phyloP scores from a whole-genome alignment of 73 alveolate species.

The Paramecium octaurelia region DNA sequence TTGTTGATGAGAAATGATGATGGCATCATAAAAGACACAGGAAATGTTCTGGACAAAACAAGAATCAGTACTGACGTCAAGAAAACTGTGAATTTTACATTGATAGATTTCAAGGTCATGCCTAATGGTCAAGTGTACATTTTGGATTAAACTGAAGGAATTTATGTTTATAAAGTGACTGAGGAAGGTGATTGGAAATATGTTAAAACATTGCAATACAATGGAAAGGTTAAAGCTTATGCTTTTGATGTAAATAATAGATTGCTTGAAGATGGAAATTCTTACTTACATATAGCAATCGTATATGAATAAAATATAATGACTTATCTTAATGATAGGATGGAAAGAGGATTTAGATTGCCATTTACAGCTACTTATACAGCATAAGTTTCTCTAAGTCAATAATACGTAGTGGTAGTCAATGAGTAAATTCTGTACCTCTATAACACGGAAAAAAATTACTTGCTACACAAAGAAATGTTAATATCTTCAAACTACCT shows the following conservation, averaged over 20 bases:
- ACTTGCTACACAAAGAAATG: background rate
- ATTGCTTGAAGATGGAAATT: background rate
- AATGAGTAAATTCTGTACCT: background rate
- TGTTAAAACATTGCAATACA: background rate
- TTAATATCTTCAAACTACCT: background rate
- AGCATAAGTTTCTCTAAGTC: background rate
- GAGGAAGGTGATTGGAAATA: background rate
- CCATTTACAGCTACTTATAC: background rate
- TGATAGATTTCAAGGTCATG: background rate
- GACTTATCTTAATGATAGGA: background rate
- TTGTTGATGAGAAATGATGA: background rate
- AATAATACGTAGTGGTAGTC: background rate
- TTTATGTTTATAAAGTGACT: background rate
- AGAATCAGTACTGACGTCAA: background rate
- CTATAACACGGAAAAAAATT: background rate
- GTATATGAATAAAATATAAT: background rate
- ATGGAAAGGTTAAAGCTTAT: background rate
- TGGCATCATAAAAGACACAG: background rate
- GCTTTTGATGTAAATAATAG: slow-evolving; percentile 13
- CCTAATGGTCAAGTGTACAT: slow-evolving; percentile 7
- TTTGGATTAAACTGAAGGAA: background rate
- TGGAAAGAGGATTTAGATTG: background rate
- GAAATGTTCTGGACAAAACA: background rate
- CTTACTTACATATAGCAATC: background rate
- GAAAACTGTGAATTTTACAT: background rate